These are phyloP conservation scores for Naganishia vaughanmartiniae DNA, from an alignment of 768 basidiomycete genomes.

Conservation along the genomic window DNA sequence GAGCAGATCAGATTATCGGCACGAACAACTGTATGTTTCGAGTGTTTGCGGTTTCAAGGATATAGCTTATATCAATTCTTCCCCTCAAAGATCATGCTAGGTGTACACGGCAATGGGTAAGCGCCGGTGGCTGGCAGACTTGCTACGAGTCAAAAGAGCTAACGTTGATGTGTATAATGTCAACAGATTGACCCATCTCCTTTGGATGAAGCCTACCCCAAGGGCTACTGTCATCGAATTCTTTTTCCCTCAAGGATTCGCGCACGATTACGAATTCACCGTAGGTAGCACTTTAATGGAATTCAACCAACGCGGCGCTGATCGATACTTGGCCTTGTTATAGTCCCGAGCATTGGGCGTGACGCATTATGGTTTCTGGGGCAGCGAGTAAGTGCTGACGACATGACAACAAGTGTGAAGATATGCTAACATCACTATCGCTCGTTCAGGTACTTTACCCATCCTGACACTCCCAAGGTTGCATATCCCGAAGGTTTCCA, in stretches of 20 bases:
- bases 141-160: background rate
- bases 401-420: slow-evolving; percentile 51
- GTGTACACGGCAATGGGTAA: slow-evolving; percentile 52
- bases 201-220: slow-evolving; percentile 74
- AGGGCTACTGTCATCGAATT: slow-evolving; percentile 81
- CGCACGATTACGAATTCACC: slow-evolving; percentile 86
- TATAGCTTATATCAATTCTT: background rate
- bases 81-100: slow-evolving; percentile 45
- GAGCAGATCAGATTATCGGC: slow-evolving; percentile 80
- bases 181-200: slow-evolving; percentile 69
- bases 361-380: slow-evolving; percentile 78
- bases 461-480: slow-evolving; percentile 67
- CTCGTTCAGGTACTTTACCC: slow-evolving; percentile 64
- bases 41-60: background rate
- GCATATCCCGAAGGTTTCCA: slow-evolving; percentile 87
- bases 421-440: no score
- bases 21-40: slow-evolving; percentile 70
- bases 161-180: background rate
- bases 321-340: background rate
- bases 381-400: slow-evolving; percentile 54
- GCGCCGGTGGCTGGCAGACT: background rate
- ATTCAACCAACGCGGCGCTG: background rate
- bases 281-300: slow-evolving; percentile 31
- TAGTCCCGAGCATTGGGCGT: slow-evolving; percentile 72
- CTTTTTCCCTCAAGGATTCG: slow-evolving; percentile 75